Conservation (phyloP, 2,329 filamentous ascomycete genomes). For the Diaporthe eres region DNA sequence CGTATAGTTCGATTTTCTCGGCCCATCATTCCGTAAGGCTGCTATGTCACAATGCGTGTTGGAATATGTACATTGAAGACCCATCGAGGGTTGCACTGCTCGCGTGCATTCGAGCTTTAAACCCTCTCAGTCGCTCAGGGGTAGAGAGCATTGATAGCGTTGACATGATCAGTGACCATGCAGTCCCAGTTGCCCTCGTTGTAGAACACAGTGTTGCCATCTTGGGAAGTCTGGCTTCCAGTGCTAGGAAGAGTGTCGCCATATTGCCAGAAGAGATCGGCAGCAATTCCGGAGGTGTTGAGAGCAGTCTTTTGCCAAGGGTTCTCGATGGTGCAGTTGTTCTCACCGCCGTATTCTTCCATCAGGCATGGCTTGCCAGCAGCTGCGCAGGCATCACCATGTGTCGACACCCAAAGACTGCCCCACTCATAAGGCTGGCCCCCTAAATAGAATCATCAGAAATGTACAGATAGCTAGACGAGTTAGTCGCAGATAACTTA, state of each 20-base stretch:
- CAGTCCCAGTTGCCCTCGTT: slow-evolving; percentile 42
- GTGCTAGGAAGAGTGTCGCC: slow-evolving; percentile 42
- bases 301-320: slow-evolving; percentile 43
- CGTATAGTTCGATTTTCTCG: background rate
- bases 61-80: slow-evolving; percentile 26
- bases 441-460: slow-evolving; percentile 33
- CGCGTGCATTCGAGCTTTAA: background rate
- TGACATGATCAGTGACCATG: slow-evolving; percentile 43
- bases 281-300: slow-evolving; percentile 42
- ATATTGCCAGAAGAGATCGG: slow-evolving; percentile 44
- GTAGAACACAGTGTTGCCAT: slow-evolving; percentile 44
- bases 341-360: slow-evolving; percentile 42
- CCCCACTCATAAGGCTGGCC: slow-evolving; percentile 41
- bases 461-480: background rate
- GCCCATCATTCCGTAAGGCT: background rate
- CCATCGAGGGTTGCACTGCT: no score
- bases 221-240: slow-evolving; percentile 40
- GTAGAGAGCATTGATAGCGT: slow-evolving; percentile 41
- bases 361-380: slow-evolving; percentile 43
- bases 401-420: slow-evolving; percentile 42
- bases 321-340: slow-evolving; percentile 43
- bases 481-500: slow-evolving; percentile 3
- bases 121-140: background rate
- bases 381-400: slow-evolving; percentile 41
- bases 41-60: background rate